Conservation (phyloP, 345 rosid species). For the Erysimum cheiranthoides region DNA sequence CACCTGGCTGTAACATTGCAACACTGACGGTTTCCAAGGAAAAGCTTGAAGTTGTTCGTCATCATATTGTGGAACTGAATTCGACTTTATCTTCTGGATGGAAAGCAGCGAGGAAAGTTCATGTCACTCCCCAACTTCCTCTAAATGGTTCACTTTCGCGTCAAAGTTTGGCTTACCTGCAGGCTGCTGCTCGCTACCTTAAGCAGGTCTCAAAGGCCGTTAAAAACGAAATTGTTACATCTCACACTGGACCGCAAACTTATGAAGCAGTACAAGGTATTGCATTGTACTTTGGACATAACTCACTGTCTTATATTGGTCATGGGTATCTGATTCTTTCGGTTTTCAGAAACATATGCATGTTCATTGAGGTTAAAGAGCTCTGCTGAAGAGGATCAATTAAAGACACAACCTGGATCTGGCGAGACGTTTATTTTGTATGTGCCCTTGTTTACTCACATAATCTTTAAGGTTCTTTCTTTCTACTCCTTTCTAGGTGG, state of each 20-base stretch:
- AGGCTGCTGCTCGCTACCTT: constrained; percentile 82
- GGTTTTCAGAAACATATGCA: constrained; percentile 73
- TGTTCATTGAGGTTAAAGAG: constrained; percentile 81
- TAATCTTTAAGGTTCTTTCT: neutral
- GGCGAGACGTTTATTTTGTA: constrained; percentile 89
- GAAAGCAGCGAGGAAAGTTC: constrained; percentile 69
- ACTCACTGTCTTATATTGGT: constrained; percentile 9
- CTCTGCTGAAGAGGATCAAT: constrained; percentile 77
- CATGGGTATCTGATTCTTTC: constrained; percentile 14
- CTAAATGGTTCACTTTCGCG: constrained; percentile 73
- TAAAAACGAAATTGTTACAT: constrained; percentile 69
- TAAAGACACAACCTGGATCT: constrained; percentile 85
- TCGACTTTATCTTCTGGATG: constrained; percentile 66
- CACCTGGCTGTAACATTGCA: constrained; percentile 77
- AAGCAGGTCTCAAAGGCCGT: constrained; percentile 84
- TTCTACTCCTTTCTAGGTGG: constrained; percentile 10
- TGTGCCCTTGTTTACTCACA: constrained; percentile 41
- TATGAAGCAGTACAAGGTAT: constrained; percentile 85
- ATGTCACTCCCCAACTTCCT: constrained; percentile 61
- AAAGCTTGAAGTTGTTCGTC: constrained; percentile 62
- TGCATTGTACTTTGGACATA: constrained; percentile 24
- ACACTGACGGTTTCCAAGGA: constrained; percentile 58
- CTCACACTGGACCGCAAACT: constrained; percentile 68
- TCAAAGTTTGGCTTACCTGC: constrained; percentile 82
- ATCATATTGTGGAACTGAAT: constrained; percentile 62